phyloP scores from a whole-genome alignment of 2,329 filamentous ascomycete species.

The Diplodia corticola region DNA sequence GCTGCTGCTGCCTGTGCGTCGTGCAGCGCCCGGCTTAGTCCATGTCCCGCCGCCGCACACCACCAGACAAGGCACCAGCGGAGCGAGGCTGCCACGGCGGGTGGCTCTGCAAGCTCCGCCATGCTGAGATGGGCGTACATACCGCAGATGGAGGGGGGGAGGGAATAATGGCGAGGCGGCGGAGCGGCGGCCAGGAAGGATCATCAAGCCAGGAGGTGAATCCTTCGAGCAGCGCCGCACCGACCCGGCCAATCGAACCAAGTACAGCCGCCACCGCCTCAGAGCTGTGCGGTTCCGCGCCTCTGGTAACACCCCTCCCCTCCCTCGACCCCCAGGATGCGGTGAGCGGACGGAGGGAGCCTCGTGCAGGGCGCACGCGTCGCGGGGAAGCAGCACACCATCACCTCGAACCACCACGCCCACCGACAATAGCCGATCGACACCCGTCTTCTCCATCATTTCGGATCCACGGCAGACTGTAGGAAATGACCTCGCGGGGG shows the following conservation, averaged over 20 bases:
- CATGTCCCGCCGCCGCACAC: no score
- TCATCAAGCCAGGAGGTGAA: conserved; percentile 20
- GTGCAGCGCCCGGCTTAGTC: background rate
- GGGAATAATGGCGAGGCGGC: background rate
- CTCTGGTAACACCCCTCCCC: background rate
- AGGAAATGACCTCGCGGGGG: background rate
- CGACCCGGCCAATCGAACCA: conserved; percentile 5
- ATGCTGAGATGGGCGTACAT: background rate
- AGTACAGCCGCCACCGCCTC: background rate
- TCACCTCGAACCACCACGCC: background rate
- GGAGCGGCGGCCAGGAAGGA: conserved; percentile 5
- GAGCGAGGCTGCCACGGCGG: no score
- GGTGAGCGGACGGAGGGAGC: conserved; percentile 2
- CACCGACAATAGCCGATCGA: background rate
- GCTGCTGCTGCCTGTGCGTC: background rate
- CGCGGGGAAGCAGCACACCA: background rate
- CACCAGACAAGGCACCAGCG: background rate
- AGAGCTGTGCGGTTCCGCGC: conserved; percentile 5
- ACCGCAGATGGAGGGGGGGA: background rate
- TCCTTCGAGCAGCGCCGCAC: conserved; percentile 18
- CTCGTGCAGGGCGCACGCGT: conserved; percentile 9
- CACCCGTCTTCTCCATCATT: background rate
- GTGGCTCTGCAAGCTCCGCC: background rate
- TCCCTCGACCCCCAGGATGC: background rate
- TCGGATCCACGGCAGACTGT: background rate